Conservation (phyloP, 768 basidiomycete species). For the Clavulina sp. region DNA sequence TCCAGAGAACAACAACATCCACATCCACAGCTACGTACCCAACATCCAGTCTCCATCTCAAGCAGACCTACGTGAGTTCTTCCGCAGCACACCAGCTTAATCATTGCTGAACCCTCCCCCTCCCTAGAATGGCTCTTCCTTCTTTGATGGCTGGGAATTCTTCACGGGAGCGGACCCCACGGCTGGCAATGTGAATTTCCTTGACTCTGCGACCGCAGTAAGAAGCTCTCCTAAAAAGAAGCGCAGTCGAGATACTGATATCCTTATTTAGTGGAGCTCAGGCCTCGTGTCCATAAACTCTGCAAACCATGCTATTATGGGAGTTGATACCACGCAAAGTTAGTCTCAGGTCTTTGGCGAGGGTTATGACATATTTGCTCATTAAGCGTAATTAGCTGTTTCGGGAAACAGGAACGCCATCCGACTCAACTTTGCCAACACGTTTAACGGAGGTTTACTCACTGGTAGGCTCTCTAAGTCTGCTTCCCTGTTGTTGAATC, state of each 20-base stretch:
- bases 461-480: background rate
- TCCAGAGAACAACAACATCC: no score
- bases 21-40: background rate
- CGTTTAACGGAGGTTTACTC: conserved; percentile 40
- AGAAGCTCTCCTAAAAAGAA: background rate
- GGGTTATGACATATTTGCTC: background rate
- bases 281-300: conserved; percentile 47
- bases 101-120: background rate
- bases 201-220: conserved; percentile 28
- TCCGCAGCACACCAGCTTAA: background rate
- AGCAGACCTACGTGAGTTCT: background rate
- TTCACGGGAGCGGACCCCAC: conserved; percentile 7
- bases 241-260: background rate
- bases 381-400: conserved; percentile 47
- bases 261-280: conserved; percentile 17
- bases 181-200: conserved; percentile 34
- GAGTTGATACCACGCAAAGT: conserved; percentile 63
- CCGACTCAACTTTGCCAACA: conserved; percentile 48
- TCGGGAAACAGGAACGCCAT: conserved; percentile 53
- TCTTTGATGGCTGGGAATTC: conserved; percentile 9
- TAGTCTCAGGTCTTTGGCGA: conserved; percentile 21
- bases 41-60: background rate
- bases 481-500: background rate
- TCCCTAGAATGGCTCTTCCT: conserved; percentile 6
- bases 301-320: conserved; percentile 69